phyloP scores from a whole-genome alignment of 148 eudicot species.

The Hydrangea macrophylla region DNA sequence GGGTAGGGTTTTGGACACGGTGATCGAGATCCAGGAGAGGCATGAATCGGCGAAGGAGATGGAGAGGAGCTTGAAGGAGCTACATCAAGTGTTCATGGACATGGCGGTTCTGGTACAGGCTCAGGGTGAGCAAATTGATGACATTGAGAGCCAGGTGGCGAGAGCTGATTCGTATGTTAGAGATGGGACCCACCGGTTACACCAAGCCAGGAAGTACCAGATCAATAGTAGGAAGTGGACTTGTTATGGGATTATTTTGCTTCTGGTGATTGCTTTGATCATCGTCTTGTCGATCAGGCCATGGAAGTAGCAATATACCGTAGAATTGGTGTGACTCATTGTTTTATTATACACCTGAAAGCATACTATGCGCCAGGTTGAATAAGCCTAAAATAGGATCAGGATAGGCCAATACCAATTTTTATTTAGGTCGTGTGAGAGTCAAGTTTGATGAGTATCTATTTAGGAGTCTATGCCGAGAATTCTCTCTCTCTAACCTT shows the following conservation, averaged over 20 bases:
- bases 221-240: conserved; percentile 61
- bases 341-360: no score
- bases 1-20: conserved; percentile 47
- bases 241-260: conserved; percentile 41
- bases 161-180: conserved; percentile 39
- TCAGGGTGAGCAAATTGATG: conserved; percentile 48
- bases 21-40: conserved; percentile 59
- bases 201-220: conserved; percentile 41
- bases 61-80: conserved; percentile 40
- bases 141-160: conserved; percentile 42
- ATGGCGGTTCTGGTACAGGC: conserved; percentile 52
- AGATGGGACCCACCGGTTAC: conserved; percentile 35
- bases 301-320: not conserved
- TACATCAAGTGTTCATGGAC: conserved; percentile 54
- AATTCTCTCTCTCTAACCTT: no score
- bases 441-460: no score
- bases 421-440: no score
- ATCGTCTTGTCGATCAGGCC: conserved; percentile 28
- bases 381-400: no score
- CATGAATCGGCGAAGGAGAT: conserved; percentile 57
- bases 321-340: not conserved
- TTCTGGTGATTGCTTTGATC: conserved; percentile 34
- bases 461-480: no score
- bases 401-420: no score
- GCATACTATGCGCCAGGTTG: no score